phyloP scores from a whole-genome alignment of 2,329 filamentous ascomycete species.

The Beauveria rudraprayagi region DNA sequence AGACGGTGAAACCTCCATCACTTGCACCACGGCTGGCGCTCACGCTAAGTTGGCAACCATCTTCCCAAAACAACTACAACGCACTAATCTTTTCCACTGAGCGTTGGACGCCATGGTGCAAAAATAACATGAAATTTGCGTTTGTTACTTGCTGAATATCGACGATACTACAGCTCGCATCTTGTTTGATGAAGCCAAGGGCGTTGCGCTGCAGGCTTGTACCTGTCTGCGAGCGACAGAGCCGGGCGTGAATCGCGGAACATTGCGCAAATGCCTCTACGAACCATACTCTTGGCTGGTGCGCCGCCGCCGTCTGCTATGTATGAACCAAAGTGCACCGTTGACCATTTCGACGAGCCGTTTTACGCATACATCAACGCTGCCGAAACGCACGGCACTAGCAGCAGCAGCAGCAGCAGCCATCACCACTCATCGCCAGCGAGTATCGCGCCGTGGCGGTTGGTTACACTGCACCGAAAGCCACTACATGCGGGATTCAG shows the following conservation, averaged over 20 bases:
- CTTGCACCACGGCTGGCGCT: background rate
- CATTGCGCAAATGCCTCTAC: conserved; percentile 12
- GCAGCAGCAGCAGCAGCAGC: background rate
- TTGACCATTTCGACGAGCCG: conserved; percentile 1
- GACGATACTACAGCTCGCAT: background rate
- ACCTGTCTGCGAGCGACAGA: no score
- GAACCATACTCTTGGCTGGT: conserved; percentile 35
- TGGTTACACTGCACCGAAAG: conserved; percentile 39
- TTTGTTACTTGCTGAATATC: background rate
- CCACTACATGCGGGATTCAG: conserved; percentile 45
- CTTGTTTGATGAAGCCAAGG: no score
- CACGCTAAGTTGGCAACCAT: background rate
- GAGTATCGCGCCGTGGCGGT: conserved; percentile 42
- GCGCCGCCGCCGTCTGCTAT: conserved; percentile 45
- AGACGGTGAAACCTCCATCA: background rate
- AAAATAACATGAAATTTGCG: no score
- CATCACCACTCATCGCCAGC: conserved; percentile 24
- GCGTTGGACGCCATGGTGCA: no score
- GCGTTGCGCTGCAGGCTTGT: no score
- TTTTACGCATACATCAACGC: background rate
- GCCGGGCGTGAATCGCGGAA: no score
- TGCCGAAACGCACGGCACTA: no score
- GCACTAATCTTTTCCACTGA: background rate
- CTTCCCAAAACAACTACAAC: background rate
- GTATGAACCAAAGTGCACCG: conserved; percentile 43